phyloP scores from a whole-genome alignment of 495 filamentous ascomycete species.

The Trichoderma parareesei region DNA sequence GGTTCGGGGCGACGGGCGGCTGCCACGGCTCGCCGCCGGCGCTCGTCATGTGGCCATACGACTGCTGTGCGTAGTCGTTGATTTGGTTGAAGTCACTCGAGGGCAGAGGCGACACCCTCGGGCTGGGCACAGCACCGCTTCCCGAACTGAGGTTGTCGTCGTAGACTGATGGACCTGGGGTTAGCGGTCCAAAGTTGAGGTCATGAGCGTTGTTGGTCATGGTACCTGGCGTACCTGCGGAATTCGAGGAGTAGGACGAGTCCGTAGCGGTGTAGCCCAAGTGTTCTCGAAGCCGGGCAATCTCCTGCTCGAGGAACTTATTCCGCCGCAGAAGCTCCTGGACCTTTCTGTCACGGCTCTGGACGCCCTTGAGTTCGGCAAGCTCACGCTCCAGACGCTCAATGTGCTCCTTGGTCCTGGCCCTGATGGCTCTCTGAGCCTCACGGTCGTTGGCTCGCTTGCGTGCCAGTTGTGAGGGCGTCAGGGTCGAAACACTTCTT shows the following conservation, averaged over 20 bases:
- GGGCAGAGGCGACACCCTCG: slow-evolving; percentile 11
- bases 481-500: slow-evolving; percentile 64
- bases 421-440: slow-evolving; percentile 78
- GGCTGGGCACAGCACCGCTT: slow-evolving; percentile 1
- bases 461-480: slow-evolving; percentile 61
- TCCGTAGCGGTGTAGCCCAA: slow-evolving; percentile 23
- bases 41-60: slow-evolving; percentile 24
- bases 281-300: slow-evolving; percentile 23
- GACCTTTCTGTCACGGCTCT: slow-evolving; percentile 28
- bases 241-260: slow-evolving; percentile 18
- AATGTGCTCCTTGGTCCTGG: slow-evolving; percentile 74
- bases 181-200: slow-evolving; percentile 4
- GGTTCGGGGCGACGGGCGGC: slow-evolving; percentile 19
- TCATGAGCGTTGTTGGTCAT: neutral
- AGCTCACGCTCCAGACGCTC: slow-evolving; percentile 65
- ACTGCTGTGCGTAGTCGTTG: slow-evolving; percentile 1
- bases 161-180: neutral
- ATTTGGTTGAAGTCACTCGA: slow-evolving; percentile 8
- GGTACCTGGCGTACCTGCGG: slow-evolving; percentile 10
- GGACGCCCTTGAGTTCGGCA: slow-evolving; percentile 41
- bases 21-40: slow-evolving; percentile 31
- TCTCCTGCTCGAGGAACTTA: slow-evolving; percentile 30
- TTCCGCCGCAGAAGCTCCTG: slow-evolving; percentile 29
- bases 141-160: neutral
- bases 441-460: slow-evolving; percentile 87